Conservation (phyloP, 169 alveolate genomes). For the Eimeria sp. region DNA sequence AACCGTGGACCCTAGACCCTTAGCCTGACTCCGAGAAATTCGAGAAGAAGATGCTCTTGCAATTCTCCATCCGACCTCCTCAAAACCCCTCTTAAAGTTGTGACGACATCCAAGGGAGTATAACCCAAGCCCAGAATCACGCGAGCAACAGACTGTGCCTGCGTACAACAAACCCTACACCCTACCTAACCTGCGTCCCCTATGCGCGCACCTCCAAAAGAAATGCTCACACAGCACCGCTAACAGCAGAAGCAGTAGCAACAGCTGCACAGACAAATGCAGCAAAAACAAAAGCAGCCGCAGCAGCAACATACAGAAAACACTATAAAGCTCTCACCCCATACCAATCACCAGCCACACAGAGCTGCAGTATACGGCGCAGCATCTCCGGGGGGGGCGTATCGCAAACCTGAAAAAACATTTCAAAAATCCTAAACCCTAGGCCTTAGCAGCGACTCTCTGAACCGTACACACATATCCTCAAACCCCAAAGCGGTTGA, state of each 20-base stretch:
- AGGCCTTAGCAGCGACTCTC: not conserved
- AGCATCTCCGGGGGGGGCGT: constrained; percentile 82
- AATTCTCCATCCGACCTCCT: constrained; percentile 71
- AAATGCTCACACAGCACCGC: not conserved
- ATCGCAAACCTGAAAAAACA: constrained; percentile 71
- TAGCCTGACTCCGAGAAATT: constrained; percentile 44
- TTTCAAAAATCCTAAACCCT: not conserved
- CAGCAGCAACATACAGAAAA: not conserved
- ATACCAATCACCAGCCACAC: constrained; percentile 77
- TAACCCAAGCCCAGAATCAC: constrained; percentile 18
- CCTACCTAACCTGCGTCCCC: not conserved
- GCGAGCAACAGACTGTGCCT: constrained; percentile 2
- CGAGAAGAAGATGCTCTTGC: constrained; percentile 82
- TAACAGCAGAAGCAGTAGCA: not conserved
- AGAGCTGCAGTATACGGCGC: constrained; percentile 63
- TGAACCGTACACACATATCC: not conserved
- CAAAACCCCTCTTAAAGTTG: constrained; percentile 74
- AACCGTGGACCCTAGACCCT: not conserved
- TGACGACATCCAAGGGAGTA: constrained; percentile 49
- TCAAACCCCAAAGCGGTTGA: not conserved
- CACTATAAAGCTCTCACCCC: not conserved
- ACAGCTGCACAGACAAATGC: not conserved
- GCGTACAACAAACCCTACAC: constrained; percentile 11
- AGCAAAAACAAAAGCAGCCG: not conserved
- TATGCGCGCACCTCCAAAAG: not conserved